Conservation (phyloP, 192 early-diverging fungal species). For the Entomortierella parvispora region DNA sequence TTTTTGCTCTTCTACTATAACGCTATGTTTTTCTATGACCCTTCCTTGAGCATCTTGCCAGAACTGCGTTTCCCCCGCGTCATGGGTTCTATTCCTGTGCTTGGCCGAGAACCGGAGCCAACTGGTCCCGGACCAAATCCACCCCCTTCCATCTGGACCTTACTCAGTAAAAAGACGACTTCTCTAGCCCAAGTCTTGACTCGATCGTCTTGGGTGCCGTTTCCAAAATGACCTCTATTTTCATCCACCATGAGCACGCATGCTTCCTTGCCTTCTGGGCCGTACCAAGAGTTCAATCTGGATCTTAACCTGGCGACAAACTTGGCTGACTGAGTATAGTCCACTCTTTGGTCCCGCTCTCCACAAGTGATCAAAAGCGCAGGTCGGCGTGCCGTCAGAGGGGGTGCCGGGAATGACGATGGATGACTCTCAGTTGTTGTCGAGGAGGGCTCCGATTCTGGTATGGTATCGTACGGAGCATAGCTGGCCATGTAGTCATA, state of each 20-base stretch:
- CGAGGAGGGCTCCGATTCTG: neutral
- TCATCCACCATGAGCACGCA: slow-evolving; percentile 59
- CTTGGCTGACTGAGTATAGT: slow-evolving; percentile 88
- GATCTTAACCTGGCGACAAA: slow-evolving; percentile 79
- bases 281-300: slow-evolving; percentile 31
- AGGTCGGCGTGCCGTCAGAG: slow-evolving; percentile 46
- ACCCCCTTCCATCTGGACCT: slow-evolving; percentile 50
- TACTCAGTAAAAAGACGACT: slow-evolving; percentile 61
- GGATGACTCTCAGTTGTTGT: neutral
- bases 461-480: slow-evolving; percentile 77
- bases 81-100: no score
- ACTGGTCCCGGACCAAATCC: neutral
- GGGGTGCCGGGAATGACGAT: slow-evolving; percentile 13
- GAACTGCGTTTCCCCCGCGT: no score
- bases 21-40: no score
- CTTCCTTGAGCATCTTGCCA: no score
- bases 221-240: slow-evolving; percentile 66
- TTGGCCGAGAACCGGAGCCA: no score
- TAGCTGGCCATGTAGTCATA: slow-evolving; percentile 70
- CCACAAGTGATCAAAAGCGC: slow-evolving; percentile 82
- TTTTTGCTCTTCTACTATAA: no score
- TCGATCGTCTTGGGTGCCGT: slow-evolving; percentile 55
- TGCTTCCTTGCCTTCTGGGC: slow-evolving; percentile 26
- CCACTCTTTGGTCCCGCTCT: slow-evolving; percentile 82
- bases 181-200: slow-evolving; percentile 62